Evolutionary conservation across 768 basidiomycete genomes (phyloP), one percentile per base, ranked within the genome.

Genomic region (Suillus sp.): DNA sequence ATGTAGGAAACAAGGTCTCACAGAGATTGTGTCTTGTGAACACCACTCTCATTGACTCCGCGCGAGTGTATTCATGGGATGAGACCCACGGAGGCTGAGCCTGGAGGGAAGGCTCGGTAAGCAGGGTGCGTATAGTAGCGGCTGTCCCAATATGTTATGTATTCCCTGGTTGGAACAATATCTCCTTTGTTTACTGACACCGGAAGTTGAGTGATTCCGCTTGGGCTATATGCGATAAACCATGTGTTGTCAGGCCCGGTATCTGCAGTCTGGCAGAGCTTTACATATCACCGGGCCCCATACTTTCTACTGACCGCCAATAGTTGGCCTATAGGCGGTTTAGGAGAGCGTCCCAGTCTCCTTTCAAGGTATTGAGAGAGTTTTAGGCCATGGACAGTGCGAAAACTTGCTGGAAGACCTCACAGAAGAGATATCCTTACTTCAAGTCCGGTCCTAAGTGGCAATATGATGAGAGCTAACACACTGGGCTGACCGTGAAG

Each of bases 211-310:
- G 32, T 3, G 27, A 70, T 50, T 6, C 67, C 67, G 1, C 25
- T n/a, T 14, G 67, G 67, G 22, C 68, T 54, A 18, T 35, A 42
- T 22, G 67, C 67, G 9, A 70, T 3, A 32, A 61, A 70, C 63
- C 63, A 66, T 5, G 69, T 54, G 50, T 71, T 68, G 13, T 63
- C 67, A 9, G 67, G 69, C 1, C 65, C 64, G 6, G 61, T 63
- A 4, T 16, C 7, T 11, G 1, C 22, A 0, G 6, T 55, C 65
- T 25, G 69, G 62, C 2, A 34, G 13, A 16, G 43, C 25, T 56
- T 70, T 70, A 61, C 67, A 68, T 11, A 66, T 61, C 18, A 64
- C 59, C 4, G 66, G 69, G 1, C 69, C 62, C 64, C 63, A 68
- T 16, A 60, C 63, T 22, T 48, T 1, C 66, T 66, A 70, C 18